A percentile compares a stretch with the other conserved stretches of the same genome.
Evolutionary conservation across 495 filamentous ascomycete genomes (phyloP).

Genomic region (Penicillium roqueforti): DNA sequence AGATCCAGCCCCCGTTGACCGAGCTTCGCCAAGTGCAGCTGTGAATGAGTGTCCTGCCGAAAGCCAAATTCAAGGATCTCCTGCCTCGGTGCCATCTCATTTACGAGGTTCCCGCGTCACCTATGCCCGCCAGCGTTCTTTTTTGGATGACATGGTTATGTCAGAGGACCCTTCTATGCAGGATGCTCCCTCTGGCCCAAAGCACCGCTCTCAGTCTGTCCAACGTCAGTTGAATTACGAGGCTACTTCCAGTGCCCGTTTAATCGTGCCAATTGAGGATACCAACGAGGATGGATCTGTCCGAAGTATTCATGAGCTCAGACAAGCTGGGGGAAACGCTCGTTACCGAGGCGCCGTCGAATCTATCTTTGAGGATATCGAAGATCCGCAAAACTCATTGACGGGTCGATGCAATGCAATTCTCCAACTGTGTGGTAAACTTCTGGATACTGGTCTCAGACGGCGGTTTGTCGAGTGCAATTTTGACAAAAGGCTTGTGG

Average conservation of each 20-base stretch:
- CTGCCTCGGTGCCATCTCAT: constrained; percentile 18
- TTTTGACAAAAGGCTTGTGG: constrained; percentile 64
- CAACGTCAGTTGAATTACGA: constrained; percentile 6
- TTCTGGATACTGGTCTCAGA: constrained; percentile 60
- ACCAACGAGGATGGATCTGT: constrained; percentile 54
- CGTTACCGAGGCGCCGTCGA: constrained; percentile 78
- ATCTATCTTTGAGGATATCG: constrained; percentile 79
- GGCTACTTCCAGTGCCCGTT: constrained; percentile 13
- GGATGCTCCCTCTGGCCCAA: constrained; percentile 2
- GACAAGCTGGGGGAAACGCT: constrained; percentile 78
- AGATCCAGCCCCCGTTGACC: constrained; percentile 1
- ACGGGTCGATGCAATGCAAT: constrained; percentile 50
- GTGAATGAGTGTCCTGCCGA: constrained; percentile 6
- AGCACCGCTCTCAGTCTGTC: constrained; percentile 3
- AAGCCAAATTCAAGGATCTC: constrained; percentile 13
- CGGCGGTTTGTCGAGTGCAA: constrained; percentile 72
- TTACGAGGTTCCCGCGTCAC: constrained; percentile 48
- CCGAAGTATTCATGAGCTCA: constrained; percentile 83
- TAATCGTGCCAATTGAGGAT: constrained; percentile 45
- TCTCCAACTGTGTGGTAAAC: constrained; percentile 69
- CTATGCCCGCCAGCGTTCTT: constrained; percentile 60
- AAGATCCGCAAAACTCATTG: constrained; percentile 47
- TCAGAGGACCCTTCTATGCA: constrained; percentile 8
- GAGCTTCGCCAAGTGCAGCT: constrained; percentile 2
- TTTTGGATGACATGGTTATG: constrained; percentile 45